Evolutionary conservation across 495 filamentous ascomycete genomes (phyloP), one percentile per base, ranked within the genome.

Genomic region (Mycothermus thermophilus): DNA sequence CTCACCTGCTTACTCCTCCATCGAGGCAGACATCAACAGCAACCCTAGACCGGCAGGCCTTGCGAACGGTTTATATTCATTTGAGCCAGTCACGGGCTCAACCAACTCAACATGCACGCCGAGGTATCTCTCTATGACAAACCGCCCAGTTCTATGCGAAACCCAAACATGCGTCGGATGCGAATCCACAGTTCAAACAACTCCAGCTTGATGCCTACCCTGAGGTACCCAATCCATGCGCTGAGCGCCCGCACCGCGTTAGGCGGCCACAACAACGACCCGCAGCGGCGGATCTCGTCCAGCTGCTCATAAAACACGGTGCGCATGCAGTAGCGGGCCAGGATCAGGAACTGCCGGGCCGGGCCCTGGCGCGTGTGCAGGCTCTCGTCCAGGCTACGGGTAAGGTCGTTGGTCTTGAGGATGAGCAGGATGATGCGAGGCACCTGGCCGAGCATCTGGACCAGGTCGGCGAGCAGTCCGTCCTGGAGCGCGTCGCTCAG

Each of bases 391-490:
- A 99, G 71, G 42, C 80, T 88, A 40, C 92, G 76, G 18, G 90
- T 99, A 26, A 99, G 62, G 56, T 99, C 92, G 53, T 99, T 99
- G 1, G 92, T 99, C 60, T 99, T 99, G 34, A 99, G 68, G 45
- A 99, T 95, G 4, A 99, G 64, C 11, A 99, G 69, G 25, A 99
- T 92, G 37, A 96, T 80, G 9, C 84, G 64, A 4, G 92, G 92
- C 2, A 99, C 85, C 43, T 83, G 74, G 20, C 83, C 81, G 7
- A 99, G 69, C 46, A 99, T 63, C 38, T 88, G 81, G 8, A 99
- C 81, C 8, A 99, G 62, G 34, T 93, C 75, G 37, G 77, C 79
- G 23, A 99, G 59, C 59, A 96, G 72, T 8, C 90, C 92, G 33
- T 93, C 84, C 11, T 81, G 79, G 37, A 97, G 61, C 0, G 86